A percentile compares a stretch with the other conserved stretches of the same genome.
phyloP scores from a whole-genome alignment of 257 asterid genomes.

The Nemophila menziesii region DNA sequence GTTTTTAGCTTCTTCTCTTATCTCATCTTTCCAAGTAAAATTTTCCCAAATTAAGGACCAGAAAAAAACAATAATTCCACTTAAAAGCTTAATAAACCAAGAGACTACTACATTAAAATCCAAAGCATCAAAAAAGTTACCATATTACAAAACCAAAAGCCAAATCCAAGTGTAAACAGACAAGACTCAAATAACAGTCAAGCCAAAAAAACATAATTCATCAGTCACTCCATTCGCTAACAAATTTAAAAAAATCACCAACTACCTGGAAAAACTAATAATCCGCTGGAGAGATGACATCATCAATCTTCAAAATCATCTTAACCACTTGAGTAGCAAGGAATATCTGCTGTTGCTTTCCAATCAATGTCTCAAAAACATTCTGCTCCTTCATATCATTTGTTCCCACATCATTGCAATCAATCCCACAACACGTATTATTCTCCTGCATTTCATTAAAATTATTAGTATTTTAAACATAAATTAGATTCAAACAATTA shows the following conservation, averaged over 20 bases:
- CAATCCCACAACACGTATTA: constrained; percentile 58
- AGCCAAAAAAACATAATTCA: neutral
- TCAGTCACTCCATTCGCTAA: neutral
- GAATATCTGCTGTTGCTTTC: constrained; percentile 79
- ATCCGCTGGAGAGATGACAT: constrained; percentile 67
- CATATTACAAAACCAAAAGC: neutral
- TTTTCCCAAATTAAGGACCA: too few relatives aligned
- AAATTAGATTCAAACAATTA: neutral
- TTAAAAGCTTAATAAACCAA: too few relatives aligned
- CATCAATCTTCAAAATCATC: constrained; percentile 84
- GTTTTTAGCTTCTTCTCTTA: too few relatives aligned
- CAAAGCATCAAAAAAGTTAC: constrained; percentile 1
- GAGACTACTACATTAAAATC: too few relatives aligned
- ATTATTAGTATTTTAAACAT: neutral
- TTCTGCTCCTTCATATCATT: constrained; percentile 82
- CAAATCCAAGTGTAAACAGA: neutral
- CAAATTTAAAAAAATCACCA: neutral
- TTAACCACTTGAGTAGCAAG: constrained; percentile 83
- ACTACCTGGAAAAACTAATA: constrained; percentile 21
- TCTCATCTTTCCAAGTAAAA: too few relatives aligned
- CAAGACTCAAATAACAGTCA: neutral
- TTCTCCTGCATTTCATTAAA: constrained; percentile 41
- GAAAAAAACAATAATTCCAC: too few relatives aligned
- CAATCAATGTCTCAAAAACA: constrained; percentile 75
- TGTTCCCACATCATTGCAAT: constrained; percentile 81